A percentile compares a stretch with the other conserved stretches of the same genome.
These are phyloP conservation scores for Trichopus zeylanicus DNA, from an alignment of 116 monocot genomes.

Conservation along the genomic window DNA sequence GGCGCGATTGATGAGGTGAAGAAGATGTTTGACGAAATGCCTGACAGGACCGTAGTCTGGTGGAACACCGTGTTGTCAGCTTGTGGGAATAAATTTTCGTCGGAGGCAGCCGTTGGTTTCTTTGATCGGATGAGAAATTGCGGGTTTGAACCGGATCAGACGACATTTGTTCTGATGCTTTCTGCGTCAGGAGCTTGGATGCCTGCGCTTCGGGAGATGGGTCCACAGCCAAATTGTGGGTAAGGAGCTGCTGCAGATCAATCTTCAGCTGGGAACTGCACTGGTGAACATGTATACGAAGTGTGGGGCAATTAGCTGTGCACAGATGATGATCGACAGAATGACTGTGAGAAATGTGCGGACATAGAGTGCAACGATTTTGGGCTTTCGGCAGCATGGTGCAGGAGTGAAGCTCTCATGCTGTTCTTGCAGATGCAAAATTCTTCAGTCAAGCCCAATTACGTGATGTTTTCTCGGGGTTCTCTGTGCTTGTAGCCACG, in stretches of 20 bases:
- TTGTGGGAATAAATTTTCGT: conserved; percentile 17
- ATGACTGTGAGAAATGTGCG: conserved; percentile 59
- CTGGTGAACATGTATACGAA: conserved; percentile 75
- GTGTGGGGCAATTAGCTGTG: conserved; percentile 40
- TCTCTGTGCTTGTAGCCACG: conserved; percentile 68
- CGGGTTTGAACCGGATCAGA: conserved; percentile 37
- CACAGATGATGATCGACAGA: conserved; percentile 25
- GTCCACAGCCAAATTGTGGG: conserved; percentile 36
- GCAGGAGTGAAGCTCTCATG: conserved; percentile 26
- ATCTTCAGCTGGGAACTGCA: conserved; percentile 49
- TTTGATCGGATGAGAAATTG: conserved; percentile 28
- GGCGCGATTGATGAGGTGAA: conserved; percentile 18
- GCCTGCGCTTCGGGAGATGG: conserved; percentile 54
- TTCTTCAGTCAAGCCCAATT: conserved; percentile 38
- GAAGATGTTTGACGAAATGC: conserved; percentile 63
- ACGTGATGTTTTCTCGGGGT: conserved; percentile 73
- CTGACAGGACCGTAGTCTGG: conserved; percentile 40
- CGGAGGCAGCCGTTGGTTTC: conserved; percentile 20
- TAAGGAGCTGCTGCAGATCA: conserved; percentile 8
- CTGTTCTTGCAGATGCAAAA: conserved; percentile 50
- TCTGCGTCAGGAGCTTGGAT: conserved; percentile 48
- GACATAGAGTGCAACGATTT: conserved; percentile 78
- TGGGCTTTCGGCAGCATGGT: conserved; percentile 62
- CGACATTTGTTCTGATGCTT: conserved; percentile 51
- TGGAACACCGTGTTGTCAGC: conserved; percentile 59